phyloP scores from a whole-genome alignment of 306 rosid species.

The Quercus wislizeni region DNA sequence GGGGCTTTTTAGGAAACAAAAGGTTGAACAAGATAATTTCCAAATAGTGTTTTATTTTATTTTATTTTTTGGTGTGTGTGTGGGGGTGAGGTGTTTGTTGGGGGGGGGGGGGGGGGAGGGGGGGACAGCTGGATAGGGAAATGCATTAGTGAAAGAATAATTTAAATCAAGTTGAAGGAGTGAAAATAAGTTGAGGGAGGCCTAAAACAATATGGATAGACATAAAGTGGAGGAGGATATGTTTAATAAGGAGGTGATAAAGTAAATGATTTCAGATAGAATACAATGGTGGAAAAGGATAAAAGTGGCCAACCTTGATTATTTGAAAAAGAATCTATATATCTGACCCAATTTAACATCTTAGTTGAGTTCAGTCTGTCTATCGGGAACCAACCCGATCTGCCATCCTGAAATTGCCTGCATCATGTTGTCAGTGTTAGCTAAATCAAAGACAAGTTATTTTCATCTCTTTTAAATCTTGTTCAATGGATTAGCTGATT shows the following conservation, averaged over 20 bases:
- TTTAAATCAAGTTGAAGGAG: not conserved
- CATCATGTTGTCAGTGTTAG: not conserved
- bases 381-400: not conserved
- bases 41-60: not conserved
- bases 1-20: not conserved
- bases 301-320: too few relatives aligned
- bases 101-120: too few relatives aligned
- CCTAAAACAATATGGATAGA: not conserved
- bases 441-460: not conserved
- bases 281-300: not conserved
- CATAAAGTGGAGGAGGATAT: not conserved
- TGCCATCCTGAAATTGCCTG: not conserved
- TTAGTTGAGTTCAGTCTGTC: not conserved
- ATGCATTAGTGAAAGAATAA: not conserved
- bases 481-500: not conserved
- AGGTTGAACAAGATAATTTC: not conserved
- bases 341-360: not conserved
- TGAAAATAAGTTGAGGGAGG: not conserved
- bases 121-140: accelerated
- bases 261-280: not conserved
- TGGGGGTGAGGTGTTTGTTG: too few relatives aligned
- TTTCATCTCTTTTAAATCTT: not conserved
- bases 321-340: not conserved
- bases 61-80: too few relatives aligned
- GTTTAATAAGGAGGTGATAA: not conserved